Evolutionary conservation across 106 monocot genomes (phyloP).

Genomic region (Posidonia australis): DNA sequence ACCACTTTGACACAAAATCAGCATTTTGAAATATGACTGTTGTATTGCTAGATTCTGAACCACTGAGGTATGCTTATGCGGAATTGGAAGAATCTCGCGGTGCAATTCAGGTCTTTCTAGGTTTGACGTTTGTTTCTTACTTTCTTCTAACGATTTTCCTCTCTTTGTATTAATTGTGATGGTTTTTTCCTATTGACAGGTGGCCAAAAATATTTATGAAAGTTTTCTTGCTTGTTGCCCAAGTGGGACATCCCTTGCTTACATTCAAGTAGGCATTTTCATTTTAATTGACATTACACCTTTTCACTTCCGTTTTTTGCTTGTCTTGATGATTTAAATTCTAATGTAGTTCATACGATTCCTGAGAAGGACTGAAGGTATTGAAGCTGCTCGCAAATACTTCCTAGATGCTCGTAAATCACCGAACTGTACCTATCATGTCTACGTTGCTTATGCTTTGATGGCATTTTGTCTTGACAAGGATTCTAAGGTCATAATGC

Average conservation of each 20-base stretch:
- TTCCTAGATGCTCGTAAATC: conserved; percentile 84
- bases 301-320: neutral
- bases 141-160: neutral
- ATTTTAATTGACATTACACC: neutral
- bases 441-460: conserved; percentile 89
- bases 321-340: conserved; percentile 10
- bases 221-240: conserved; percentile 39
- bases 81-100: conserved; percentile 93
- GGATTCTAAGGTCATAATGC: conserved; percentile 63
- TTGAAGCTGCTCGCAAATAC: conserved; percentile 87
- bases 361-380: conserved; percentile 91
- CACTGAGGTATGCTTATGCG: conserved; percentile 88
- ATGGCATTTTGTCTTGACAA: conserved; percentile 94
- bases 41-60: conserved; percentile 56
- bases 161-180: conserved; percentile 3
- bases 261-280: conserved; percentile 55
- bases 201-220: conserved; percentile 91
- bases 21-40: neutral
- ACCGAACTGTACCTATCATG: conserved; percentile 81
- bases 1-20: too few species aligned
- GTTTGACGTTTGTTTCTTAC: neutral
- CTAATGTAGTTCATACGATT: conserved; percentile 73
- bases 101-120: conserved; percentile 50
- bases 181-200: conserved; percentile 22
- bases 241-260: conserved; percentile 47